These are phyloP conservation scores for Leishmania braziliensis DNA, from an alignment of 208 protist species.

Conservation along the genomic window DNA sequence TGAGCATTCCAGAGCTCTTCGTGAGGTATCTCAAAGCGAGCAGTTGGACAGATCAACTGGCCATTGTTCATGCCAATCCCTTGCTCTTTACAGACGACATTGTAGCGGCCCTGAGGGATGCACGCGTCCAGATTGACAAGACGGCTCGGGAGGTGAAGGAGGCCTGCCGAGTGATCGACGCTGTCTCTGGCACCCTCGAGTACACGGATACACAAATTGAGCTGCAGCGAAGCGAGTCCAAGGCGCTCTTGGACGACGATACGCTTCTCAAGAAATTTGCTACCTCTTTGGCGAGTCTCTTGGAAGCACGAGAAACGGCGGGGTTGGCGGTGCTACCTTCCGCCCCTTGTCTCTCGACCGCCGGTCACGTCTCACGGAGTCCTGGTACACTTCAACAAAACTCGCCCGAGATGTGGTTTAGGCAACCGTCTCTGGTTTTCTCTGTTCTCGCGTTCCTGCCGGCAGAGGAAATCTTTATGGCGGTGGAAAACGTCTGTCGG, in stretches of 20 bases:
- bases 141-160: constrained; percentile 41
- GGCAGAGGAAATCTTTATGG: constrained; percentile 48
- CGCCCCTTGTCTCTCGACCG: not conserved
- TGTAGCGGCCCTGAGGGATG: constrained; percentile 44
- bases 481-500: constrained; percentile 66
- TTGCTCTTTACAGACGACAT: constrained; percentile 36
- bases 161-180: constrained; percentile 46
- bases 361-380: not conserved
- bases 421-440: constrained; percentile 47
- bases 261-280: constrained; percentile 53
- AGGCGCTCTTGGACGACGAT: constrained; percentile 51
- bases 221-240: constrained; percentile 39
- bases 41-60: not conserved
- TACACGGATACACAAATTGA: constrained; percentile 29
- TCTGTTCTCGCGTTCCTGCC: constrained; percentile 69
- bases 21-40: constrained; percentile 35
- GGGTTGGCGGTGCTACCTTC: not conserved
- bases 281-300: constrained; percentile 30
- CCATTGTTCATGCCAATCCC: constrained; percentile 24
- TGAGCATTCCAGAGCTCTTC: constrained; percentile 31
- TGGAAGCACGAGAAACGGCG: constrained; percentile 19
- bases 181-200: constrained; percentile 41
- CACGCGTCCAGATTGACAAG: constrained; percentile 29
- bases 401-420: constrained; percentile 15
- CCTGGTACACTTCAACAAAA: no score